Evolutionary conservation across 2,329 filamentous ascomycete genomes (phyloP), one percentile per base, ranked within the genome.

Genomic region (Balansia obtecta): DNA sequence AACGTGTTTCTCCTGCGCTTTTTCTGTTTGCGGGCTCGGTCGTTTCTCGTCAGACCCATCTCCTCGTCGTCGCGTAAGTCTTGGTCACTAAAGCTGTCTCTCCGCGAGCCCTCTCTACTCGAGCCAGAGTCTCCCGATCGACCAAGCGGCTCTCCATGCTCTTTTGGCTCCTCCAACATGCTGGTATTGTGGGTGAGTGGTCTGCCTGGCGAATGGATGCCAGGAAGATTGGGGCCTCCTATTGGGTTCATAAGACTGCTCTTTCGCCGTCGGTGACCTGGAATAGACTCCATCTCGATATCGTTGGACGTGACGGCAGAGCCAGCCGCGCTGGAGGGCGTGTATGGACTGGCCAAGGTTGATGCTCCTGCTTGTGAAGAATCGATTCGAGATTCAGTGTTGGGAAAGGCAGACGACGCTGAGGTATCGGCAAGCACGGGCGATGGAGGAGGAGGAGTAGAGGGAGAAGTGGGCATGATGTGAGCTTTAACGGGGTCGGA

Each of bases 11-110:
- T 76, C 65, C 76, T 75, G 67, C 80, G 80, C 68, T 80, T 79
- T 59, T 75, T 76, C 61, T 80, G 79, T 59, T 83, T 82, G 62
- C 83, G 80, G 56, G 78, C 76, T 64, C 80, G 79, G 60, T 91
- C 86, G 60, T 81, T 78, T 53, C 77, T 76, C 38, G 88, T 94
- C 57, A 96, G 72, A 1, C 89, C 90, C 2, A 86, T 87, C 73
- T 96, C 90, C 69, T 95, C 90, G 62, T 96, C 90, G 58, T 91
- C 86, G 53, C 86, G 80, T 30, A 86, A 65, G 45, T 85, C 86
- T 55, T 88, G 83, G 57, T 88, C 85, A 30, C 82, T 82, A 49
- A 80, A 75, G 58, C 79, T 72, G 57, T 82, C 79, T 49, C 74
- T 72, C 55, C 70, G 65, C 4, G 61, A 60, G 12, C 65, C 63